Percentiles rank a stretch among this genome's conserved stretches.
phyloP scores from a whole-genome alignment of 2,329 filamentous ascomycete species.

The Macrophomina tecta region DNA sequence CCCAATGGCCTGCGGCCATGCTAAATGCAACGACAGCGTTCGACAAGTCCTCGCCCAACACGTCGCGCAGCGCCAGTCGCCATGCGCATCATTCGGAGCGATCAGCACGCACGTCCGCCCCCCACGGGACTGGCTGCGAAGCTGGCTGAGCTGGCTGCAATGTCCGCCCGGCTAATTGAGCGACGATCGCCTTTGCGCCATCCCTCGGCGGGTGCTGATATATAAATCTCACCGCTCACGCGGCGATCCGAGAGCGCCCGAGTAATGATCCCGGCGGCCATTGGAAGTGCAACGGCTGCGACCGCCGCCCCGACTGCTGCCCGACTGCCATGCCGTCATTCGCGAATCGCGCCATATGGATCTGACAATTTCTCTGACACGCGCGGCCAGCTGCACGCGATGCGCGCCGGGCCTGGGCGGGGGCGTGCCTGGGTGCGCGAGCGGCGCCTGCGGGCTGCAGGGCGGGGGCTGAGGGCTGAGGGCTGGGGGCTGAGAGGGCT shows the following conservation, averaged over 20 bases:
- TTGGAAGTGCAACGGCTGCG: constrained; percentile 16
- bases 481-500: background rate
- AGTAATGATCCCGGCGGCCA: constrained; percentile 15
- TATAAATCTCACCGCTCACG: constrained; percentile 26
- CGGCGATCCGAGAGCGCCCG: constrained; percentile 9
- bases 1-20: constrained; percentile 28
- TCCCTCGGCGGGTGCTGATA: constrained; percentile 11
- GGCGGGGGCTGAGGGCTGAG: background rate
- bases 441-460: background rate
- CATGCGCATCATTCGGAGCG: constrained; percentile 28
- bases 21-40: constrained; percentile 29
- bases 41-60: constrained; percentile 27
- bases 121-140: constrained; percentile 15
- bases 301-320: constrained; percentile 19
- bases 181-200: constrained; percentile 24
- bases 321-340: constrained; percentile 26
- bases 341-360: constrained; percentile 19
- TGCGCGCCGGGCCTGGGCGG: constrained; percentile 15
- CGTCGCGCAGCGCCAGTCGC: constrained; percentile 27
- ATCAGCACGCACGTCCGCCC: constrained; percentile 25
- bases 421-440: constrained; percentile 9
- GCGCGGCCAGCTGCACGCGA: constrained; percentile 20
- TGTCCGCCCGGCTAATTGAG: constrained; percentile 18
- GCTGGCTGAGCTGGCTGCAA: constrained; percentile 1
- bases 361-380: constrained; percentile 17